Percentiles rank a stretch among this genome's conserved stretches.
Conservation (phyloP, 2,329 filamentous ascomycete species). For the Colletotrichum endophyticum region DNA sequence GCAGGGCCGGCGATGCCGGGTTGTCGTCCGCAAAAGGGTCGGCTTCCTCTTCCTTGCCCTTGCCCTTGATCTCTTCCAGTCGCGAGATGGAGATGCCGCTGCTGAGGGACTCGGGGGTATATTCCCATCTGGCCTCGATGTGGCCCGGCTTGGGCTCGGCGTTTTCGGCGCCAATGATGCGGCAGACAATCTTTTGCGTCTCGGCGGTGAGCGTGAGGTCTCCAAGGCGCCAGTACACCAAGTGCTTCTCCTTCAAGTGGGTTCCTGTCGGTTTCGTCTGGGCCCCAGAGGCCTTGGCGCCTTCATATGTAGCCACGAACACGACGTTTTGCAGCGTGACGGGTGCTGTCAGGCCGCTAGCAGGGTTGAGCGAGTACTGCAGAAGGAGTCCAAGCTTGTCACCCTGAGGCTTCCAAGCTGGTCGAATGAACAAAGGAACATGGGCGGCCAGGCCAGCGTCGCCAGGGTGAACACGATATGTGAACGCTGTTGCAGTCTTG, state of each 20-base stretch:
- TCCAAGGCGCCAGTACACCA: constrained; percentile 82
- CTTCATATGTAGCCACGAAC: constrained; percentile 74
- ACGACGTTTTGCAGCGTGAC: constrained; percentile 72
- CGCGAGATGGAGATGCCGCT: constrained; percentile 71
- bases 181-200: constrained; percentile 80
- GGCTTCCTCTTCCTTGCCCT: constrained; percentile 57
- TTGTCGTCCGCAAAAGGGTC: constrained; percentile 72
- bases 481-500: constrained; percentile 83
- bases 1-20: constrained; percentile 21
- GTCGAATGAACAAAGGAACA: constrained; percentile 75
- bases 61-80: constrained; percentile 54
- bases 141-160: constrained; percentile 74
- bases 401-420: constrained; percentile 82
- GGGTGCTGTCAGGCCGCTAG: constrained; percentile 50
- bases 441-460: constrained; percentile 55
- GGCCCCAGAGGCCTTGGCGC: constrained; percentile 66
- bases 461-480: constrained; percentile 85
- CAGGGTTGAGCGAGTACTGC: constrained; percentile 82
- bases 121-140: constrained; percentile 85
- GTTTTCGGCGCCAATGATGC: constrained; percentile 76
- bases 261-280: constrained; percentile 83
- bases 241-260: constrained; percentile 75
- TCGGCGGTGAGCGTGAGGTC: constrained; percentile 73
- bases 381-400: constrained; percentile 87
- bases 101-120: constrained; percentile 45